phyloP scores from a whole-genome alignment of 331 rosid genomes.

The Malus hybrid region DNA sequence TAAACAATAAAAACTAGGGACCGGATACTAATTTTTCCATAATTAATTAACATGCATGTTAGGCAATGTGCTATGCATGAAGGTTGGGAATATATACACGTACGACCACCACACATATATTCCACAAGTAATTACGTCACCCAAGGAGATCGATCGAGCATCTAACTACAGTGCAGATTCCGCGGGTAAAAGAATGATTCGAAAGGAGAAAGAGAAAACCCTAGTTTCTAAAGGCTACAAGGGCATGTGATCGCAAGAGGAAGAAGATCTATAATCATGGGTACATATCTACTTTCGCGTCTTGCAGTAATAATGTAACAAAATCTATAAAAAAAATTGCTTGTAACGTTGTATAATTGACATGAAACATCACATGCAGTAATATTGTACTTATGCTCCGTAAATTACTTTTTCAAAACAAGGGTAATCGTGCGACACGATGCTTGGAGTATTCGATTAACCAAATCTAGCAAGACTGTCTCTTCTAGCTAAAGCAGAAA shows the following conservation, averaged over 20 bases:
- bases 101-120: neutral
- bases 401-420: neutral
- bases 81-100: neutral
- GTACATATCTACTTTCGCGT: neutral
- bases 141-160: neutral
- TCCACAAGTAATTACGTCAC: neutral
- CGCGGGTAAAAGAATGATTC: neutral
- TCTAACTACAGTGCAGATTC: neutral
- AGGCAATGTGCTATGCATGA: neutral
- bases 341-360: too few relatives aligned
- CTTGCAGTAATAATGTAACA: too few relatives aligned
- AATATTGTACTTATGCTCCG: neutral
- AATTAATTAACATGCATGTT: neutral
- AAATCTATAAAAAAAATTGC: neutral
- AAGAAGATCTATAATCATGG: neutral
- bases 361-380: too few relatives aligned
- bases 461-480: constrained; percentile 2
- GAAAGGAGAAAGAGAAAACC: neutral
- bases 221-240: neutral
- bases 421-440: constrained; percentile 34
- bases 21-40: too few relatives aligned
- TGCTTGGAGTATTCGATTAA: constrained; percentile 24
- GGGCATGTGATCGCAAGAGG: neutral
- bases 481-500: constrained; percentile 16
- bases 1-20: too few relatives aligned